These are phyloP conservation scores for Saccharum hybrid DNA, from an alignment of 202 grass and related monocot species.

Conservation along the genomic window DNA sequence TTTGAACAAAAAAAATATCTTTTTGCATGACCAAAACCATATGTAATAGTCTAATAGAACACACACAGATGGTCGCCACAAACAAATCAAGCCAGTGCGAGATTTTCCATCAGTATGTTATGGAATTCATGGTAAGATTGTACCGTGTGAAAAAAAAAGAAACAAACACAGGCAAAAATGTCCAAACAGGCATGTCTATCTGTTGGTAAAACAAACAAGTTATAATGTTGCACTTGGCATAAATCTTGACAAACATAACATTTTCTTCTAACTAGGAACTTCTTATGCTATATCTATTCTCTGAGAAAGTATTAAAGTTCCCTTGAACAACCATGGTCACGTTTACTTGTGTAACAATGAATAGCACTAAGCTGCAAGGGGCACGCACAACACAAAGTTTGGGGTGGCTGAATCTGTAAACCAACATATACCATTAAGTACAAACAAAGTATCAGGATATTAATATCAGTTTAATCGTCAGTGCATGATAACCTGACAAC, in stretches of 20 bases:
- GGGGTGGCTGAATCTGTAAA: constrained; percentile 16
- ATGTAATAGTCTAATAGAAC: neutral
- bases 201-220: too few species aligned
- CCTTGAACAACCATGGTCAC: constrained; percentile 2
- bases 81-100: neutral
- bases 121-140: neutral
- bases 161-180: too few species aligned
- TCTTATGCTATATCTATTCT: too few species aligned
- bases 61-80: neutral
- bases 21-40: neutral
- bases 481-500: constrained; percentile 69
- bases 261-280: too few species aligned
- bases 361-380: constrained; percentile 21
- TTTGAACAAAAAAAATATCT: neutral
- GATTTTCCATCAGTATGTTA: neutral
- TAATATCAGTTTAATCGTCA: constrained; percentile 1
- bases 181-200: too few species aligned
- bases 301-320: too few species aligned
- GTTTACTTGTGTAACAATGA: neutral
- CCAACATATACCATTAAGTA: neutral
- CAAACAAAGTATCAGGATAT: constrained; percentile 12
- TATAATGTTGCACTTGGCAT: too few species aligned
- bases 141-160: neutral
- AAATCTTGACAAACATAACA: too few species aligned
- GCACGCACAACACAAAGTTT: neutral